phyloP scores from a whole-genome alignment of 1,139 yeast species.

The Blastobotrys serpentis region DNA sequence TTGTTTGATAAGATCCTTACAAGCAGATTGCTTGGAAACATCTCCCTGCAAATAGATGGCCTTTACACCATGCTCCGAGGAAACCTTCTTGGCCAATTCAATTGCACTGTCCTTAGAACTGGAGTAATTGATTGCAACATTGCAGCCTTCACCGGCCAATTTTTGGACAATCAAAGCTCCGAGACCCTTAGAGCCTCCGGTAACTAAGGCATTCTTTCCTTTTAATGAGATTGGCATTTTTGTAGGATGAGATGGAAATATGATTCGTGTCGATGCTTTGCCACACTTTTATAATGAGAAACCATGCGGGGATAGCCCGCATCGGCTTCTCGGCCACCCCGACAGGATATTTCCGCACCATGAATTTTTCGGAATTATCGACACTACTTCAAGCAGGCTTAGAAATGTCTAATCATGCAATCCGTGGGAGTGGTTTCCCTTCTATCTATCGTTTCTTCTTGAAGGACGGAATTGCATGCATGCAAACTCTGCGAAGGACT shows the following conservation, averaged over 20 bases:
- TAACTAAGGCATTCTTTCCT: constrained; percentile 32
- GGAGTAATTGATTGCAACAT: constrained; percentile 38
- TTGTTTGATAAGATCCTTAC: constrained; percentile 26
- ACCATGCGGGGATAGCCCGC: too few species aligned
- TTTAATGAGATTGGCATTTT: constrained; percentile 22
- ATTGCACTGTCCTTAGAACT: constrained; percentile 35
- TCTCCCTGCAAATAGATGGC: constrained; percentile 29
- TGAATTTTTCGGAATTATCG: not conserved
- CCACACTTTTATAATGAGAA: too few species aligned
- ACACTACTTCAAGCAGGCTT: not conserved
- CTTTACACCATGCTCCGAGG: constrained; percentile 21
- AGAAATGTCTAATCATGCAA: not conserved
- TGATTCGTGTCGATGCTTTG: too few species aligned
- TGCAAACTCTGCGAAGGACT: too few species aligned
- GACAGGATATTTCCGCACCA: not conserved
- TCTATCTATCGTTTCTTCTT: too few species aligned
- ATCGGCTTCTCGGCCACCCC: constrained; percentile 1
- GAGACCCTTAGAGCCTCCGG: constrained; percentile 37
- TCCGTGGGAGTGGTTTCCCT: not conserved
- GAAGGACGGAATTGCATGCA: too few species aligned
- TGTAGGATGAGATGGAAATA: not conserved
- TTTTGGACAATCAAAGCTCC: constrained; percentile 33
- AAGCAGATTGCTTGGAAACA: constrained; percentile 24
- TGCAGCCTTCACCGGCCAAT: constrained; percentile 31
- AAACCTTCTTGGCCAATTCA: constrained; percentile 28